Conservation (phyloP, 2,329 filamentous ascomycete genomes). For the Endoconidiophora laricicola region DNA sequence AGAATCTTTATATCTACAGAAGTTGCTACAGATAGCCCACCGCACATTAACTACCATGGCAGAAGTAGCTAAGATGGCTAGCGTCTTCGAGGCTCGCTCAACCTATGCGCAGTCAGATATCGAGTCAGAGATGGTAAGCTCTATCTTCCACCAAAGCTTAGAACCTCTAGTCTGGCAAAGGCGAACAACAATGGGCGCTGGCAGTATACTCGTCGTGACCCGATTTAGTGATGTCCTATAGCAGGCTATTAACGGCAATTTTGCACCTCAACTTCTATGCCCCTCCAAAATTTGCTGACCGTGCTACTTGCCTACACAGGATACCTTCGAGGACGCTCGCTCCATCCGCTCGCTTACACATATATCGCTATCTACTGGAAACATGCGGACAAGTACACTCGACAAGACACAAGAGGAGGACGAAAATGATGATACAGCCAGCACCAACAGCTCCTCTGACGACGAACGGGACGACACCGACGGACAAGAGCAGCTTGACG, state of each 20-base stretch:
- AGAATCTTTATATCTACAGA: background rate
- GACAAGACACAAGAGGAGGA: slow-evolving; percentile 16
- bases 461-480: slow-evolving; percentile 7
- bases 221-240: too few relatives aligned
- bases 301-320: slow-evolving; percentile 28
- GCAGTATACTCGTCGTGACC: too few relatives aligned
- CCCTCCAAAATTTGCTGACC: too few relatives aligned
- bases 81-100: slow-evolving; percentile 4
- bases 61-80: slow-evolving; percentile 7
- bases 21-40: background rate
- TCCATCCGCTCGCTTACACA: slow-evolving; percentile 47
- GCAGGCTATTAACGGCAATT: too few relatives aligned
- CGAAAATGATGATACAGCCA: slow-evolving; percentile 14
- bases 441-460: slow-evolving; percentile 3
- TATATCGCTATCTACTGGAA: background rate
- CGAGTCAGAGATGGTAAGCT: slow-evolving; percentile 9
- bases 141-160: background rate
- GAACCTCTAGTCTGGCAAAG: too few relatives aligned
- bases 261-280: too few relatives aligned
- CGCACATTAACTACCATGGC: slow-evolving; percentile 3
- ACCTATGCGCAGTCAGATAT: slow-evolving; percentile 10
- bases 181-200: too few relatives aligned
- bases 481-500: background rate
- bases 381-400: slow-evolving; percentile 3
- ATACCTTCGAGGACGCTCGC: slow-evolving; percentile 70